phyloP scores from a whole-genome alignment of 2,329 filamentous ascomycete species.

The Fusarium anthophilum region DNA sequence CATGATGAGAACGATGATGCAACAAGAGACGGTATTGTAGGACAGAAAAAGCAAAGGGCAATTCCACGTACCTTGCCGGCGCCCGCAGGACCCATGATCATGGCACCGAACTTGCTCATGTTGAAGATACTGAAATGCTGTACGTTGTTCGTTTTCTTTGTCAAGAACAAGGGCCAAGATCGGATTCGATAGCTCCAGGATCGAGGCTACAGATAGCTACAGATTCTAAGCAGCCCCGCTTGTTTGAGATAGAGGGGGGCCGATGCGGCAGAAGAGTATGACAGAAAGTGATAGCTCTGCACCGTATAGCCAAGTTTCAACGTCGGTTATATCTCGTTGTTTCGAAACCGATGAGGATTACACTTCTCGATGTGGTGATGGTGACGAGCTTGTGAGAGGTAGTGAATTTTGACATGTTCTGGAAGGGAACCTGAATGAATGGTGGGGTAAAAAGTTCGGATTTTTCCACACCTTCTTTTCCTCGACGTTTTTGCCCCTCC shows the following conservation, averaged over 20 bases:
- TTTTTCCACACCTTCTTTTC: neutral
- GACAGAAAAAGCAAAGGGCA: constrained; percentile 8
- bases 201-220: constrained; percentile 14
- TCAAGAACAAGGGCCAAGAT: constrained; percentile 17
- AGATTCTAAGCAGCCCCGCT: constrained; percentile 31
- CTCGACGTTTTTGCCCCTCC: constrained; percentile 4
- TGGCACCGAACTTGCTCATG: constrained; percentile 94
- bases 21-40: constrained; percentile 5
- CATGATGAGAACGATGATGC: constrained; percentile 21
- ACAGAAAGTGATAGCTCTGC: neutral
- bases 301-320: neutral
- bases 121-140: constrained; percentile 37
- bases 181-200: constrained; percentile 15
- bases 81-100: constrained; percentile 96
- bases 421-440: constrained; percentile 12
- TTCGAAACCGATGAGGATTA: constrained; percentile 5
- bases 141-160: constrained; percentile 18
- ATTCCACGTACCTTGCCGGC: constrained; percentile 78
- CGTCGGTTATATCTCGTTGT: neutral
- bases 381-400: constrained; percentile 9
- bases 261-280: neutral
- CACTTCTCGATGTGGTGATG: constrained; percentile 12
- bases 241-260: constrained; percentile 3
- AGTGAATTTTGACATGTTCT: constrained; percentile 27
- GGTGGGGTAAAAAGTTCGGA: constrained; percentile 36